phyloP scores from a whole-genome alignment of 2,329 filamentous ascomycete species.

The Venturia carpophila region DNA sequence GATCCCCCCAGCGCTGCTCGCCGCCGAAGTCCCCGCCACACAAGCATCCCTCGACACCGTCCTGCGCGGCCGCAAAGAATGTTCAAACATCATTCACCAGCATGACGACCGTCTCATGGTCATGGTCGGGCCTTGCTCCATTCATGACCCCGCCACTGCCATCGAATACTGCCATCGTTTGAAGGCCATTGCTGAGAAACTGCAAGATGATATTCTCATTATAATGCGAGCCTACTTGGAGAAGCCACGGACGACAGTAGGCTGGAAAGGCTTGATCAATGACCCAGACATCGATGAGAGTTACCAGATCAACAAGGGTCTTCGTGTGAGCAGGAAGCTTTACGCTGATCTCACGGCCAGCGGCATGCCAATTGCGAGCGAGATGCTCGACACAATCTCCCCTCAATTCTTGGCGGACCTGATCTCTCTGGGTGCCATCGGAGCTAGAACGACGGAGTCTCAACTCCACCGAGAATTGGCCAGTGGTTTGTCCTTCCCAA shows the following conservation, averaged over 20 bases:
- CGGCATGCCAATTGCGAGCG: conserved; percentile 91
- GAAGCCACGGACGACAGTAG: conserved; percentile 95
- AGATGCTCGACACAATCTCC: conserved; percentile 98
- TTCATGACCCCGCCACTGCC: conserved; percentile 85
- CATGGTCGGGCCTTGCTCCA: conserved; percentile 90
- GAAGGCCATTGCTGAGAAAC: conserved; percentile 67
- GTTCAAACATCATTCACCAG: conserved; percentile 68
- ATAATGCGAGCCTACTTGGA: conserved; percentile 99
- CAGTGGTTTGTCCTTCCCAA: conserved; percentile 89
- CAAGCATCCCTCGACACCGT: conserved; percentile 57
- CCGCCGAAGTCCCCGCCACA: conserved; percentile 69
- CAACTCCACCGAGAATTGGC: conserved; percentile 95
- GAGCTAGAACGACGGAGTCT: conserved; percentile 90
- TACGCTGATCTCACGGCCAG: conserved; percentile 80
- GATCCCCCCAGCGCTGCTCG: conserved; percentile 79
- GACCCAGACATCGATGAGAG: conserved; percentile 96
- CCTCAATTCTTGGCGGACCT: conserved; percentile 96
- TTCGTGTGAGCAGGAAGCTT: conserved; percentile 83
- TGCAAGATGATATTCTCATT: conserved; percentile 76
- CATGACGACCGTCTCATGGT: conserved; percentile 83
- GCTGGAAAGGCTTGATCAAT: conserved; percentile 99
- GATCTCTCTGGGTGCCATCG: conserved; percentile 91
- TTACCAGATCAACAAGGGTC: conserved; percentile 98
- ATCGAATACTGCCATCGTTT: conserved; percentile 81
- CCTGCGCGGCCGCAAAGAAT: conserved; percentile 60